Evolutionary conservation across 177 flowering plant genomes (phyloP).

Genomic region (Telopea speciosissima): DNA sequence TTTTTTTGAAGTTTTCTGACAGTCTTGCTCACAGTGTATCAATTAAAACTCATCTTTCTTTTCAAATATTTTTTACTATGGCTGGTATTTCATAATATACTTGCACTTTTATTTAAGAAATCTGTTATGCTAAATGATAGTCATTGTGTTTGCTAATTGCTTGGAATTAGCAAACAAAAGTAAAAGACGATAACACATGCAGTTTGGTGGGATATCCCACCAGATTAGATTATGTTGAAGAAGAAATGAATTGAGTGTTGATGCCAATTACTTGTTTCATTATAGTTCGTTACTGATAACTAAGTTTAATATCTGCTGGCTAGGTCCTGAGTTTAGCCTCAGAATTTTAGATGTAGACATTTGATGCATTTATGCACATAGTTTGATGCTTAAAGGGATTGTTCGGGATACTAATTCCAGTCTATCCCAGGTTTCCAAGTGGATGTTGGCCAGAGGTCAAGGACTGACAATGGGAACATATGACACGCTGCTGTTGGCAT

Average conservation of each 20-base stretch:
- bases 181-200: not conserved
- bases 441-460: conserved; percentile 98
- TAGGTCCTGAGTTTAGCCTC: not conserved
- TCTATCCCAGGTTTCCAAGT: conserved; percentile 63
- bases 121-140: not conserved
- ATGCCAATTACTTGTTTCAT: not conserved
- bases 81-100: no score
- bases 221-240: not conserved
- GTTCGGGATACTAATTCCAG: not conserved
- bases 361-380: not conserved
- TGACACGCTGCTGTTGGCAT: conserved; percentile 79
- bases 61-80: not conserved
- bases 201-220: not conserved
- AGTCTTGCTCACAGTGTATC: not conserved
- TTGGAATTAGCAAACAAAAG: not conserved
- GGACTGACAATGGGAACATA: conserved; percentile 93
- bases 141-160: not conserved
- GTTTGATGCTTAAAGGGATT: not conserved
- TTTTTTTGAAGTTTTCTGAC: not conserved
- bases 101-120: not conserved
- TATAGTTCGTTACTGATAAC: not conserved
- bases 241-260: not conserved
- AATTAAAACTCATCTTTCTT: not conserved
- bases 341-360: not conserved
- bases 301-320: not conserved